Evolutionary conservation across 768 basidiomycete species (phyloP).

Genomic region (Trametopsis cervina): DNA sequence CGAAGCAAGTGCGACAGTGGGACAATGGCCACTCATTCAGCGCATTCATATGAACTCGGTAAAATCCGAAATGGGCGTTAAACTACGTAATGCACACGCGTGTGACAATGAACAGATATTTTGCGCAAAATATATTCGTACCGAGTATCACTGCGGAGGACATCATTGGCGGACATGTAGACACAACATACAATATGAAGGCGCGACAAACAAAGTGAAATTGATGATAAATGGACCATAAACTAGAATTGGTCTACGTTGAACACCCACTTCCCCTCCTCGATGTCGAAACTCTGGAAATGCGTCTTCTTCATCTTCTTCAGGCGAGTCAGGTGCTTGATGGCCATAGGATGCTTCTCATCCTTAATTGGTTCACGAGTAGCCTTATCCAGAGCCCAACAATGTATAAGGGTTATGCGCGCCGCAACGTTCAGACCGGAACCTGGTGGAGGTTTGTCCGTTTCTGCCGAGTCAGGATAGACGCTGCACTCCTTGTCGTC

Average conservation of each 20-base stretch:
- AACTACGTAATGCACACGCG: too few species aligned
- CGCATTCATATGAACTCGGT: too few species aligned
- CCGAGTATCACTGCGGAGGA: too few species aligned
- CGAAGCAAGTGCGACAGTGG: neutral
- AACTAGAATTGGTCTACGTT: constrained; percentile 83
- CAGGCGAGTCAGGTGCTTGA: constrained; percentile 74
- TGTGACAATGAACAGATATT: too few species aligned
- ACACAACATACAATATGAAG: neutral
- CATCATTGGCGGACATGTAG: too few species aligned
- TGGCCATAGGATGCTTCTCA: constrained; percentile 54
- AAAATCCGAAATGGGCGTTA: too few species aligned
- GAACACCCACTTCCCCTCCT: constrained; percentile 89
- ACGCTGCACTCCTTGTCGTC: constrained; percentile 90
- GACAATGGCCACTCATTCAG: too few species aligned
- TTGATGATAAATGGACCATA: neutral
- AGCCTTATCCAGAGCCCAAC: constrained; percentile 89
- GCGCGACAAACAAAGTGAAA: neutral
- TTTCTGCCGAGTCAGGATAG: constrained; percentile 86
- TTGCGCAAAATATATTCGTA: too few species aligned
- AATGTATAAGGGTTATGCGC: constrained; percentile 64
- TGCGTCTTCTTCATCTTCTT: constrained; percentile 80
- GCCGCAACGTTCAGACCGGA: constrained; percentile 88
- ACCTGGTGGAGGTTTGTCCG: constrained; percentile 77
- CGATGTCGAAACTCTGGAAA: constrained; percentile 74
- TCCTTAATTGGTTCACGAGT: constrained; percentile 89